phyloP scores from a whole-genome alignment of 306 rosid species.

The Myrica gale region DNA sequence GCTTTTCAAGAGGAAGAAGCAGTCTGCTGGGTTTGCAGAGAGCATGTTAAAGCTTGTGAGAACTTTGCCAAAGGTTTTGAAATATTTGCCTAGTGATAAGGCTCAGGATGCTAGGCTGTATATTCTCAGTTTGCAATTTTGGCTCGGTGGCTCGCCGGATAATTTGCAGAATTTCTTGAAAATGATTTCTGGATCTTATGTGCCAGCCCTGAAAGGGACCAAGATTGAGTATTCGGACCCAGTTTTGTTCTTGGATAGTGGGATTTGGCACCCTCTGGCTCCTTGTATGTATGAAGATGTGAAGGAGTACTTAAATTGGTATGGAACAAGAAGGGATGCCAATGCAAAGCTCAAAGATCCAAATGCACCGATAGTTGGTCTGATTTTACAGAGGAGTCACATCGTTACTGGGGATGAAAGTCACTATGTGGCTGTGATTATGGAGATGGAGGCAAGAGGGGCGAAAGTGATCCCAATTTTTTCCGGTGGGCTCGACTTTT shows the following conservation, averaged over 20 bases:
- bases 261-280: conserved; percentile 98
- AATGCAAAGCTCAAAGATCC: conserved; percentile 77
- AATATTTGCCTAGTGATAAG: conserved; percentile 93
- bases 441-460: conserved; percentile 95
- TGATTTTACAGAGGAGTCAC: conserved; percentile 92
- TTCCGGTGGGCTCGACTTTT: conserved; percentile 90
- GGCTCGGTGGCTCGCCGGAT: conserved; percentile 99
- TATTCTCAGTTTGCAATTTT: conserved; percentile 84
- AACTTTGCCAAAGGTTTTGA: conserved; percentile 89
- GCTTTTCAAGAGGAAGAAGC: conserved; percentile 82
- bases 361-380: conserved; percentile 60
- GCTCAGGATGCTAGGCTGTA: conserved; percentile 96
- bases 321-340: conserved; percentile 85
- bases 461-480: conserved; percentile 94
- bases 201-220: conserved; percentile 73
- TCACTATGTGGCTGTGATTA: conserved; percentile 95
- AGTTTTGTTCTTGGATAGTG: conserved; percentile 80
- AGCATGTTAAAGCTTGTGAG: conserved; percentile 97
- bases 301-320: conserved; percentile 97
- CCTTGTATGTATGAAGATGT: conserved; percentile 98
- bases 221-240: conserved; percentile 86
- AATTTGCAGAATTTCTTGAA: conserved; percentile 83
- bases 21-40: conserved; percentile 88
- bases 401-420: conserved; percentile 98
- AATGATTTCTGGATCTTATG: conserved; percentile 81